phyloP scores from a whole-genome alignment of 1,284 basidiomycete species.

The Puccinia hordei region DNA sequence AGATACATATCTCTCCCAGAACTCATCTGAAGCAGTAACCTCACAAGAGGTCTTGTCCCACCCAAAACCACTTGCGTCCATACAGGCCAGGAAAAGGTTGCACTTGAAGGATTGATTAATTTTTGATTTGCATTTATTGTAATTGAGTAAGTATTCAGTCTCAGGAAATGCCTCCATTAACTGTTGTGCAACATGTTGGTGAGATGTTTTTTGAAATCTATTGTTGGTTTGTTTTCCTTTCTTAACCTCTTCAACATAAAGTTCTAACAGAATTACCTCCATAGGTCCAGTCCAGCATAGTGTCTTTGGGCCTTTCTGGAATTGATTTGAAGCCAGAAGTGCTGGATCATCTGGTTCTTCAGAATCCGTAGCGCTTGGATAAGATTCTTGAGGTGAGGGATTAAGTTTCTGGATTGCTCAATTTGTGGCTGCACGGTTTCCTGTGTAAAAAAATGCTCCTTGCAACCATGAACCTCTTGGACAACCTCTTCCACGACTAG shows the following conservation, averaged over 20 bases:
- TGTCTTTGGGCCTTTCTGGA: neutral
- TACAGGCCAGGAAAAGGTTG: neutral
- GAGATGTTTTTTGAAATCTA: neutral
- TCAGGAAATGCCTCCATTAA: neutral
- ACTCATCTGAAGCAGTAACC: neutral
- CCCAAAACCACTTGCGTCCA: neutral
- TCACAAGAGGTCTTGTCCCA: neutral
- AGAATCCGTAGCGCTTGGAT: too few species aligned
- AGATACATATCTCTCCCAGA: neutral
- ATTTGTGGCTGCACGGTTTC: too few species aligned
- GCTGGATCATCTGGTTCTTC: too few species aligned
- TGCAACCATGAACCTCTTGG: too few species aligned
- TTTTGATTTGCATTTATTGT: neutral
- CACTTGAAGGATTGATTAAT: neutral
- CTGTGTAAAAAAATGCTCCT: too few species aligned
- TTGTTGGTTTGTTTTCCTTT: neutral
- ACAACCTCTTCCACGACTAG: too few species aligned
- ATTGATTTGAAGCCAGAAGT: too few species aligned
- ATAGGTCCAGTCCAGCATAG: neutral
- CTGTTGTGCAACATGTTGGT: neutral
- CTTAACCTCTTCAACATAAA: neutral
- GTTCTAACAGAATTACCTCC: neutral
- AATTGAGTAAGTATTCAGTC: neutral
- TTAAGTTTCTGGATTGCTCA: too few species aligned
- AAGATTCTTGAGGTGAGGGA: too few species aligned